Base-by-base conservation (phyloP, 139 green algal species). In the Chlamydomonas schloesseri region DNA sequence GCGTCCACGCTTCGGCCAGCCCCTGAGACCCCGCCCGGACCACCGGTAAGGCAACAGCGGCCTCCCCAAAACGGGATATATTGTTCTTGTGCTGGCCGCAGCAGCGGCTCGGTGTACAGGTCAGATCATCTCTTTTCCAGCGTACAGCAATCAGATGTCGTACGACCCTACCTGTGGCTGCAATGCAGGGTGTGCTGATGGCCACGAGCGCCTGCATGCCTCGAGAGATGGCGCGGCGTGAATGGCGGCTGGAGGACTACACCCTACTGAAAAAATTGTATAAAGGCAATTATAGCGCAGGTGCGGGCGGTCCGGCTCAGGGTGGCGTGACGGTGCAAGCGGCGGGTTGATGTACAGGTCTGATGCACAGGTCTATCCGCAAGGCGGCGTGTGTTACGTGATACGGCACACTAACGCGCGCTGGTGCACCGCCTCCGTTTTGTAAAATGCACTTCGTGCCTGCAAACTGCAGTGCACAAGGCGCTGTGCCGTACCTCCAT, bases 171-270 rank as follows among this genome's bases (percentile, higher is more conserved):
- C 60, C 21, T n/a, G 18, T n/a, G 21, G 21, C 60, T 28, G 20
- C 60, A 11, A 5, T 37, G 14, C 29, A 74, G 64, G 78, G 78
- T 17, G 18, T 53, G 28, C 46, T 88, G 5, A 71, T 88, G 71
- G 42, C 72, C 2, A 1, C 82, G 0, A 36, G 60, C 46, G n/a
- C 60, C n/a, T 57, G 37, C 3, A 23, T 76, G n/a, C 83, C 83
- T 2, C 28, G 17, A 21, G 53, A 71, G 46, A 86, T 89, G 84
- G 37, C 60, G 37, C 76, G 84, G 23, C 53, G 65, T 13, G 57
- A 86, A 26, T 89, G 84, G 84, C 64, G 76, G 10, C n/a, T 89
- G 31, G 77, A 79, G 37, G 76, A 89, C 57, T 89, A 76, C 69
- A 72, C 67, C 3, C 55, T 89, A 42, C 58, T 79, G 21, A 70